Conservation (phyloP, 495 filamentous ascomycete species). For the Hypomontagnella monticulosa region DNA sequence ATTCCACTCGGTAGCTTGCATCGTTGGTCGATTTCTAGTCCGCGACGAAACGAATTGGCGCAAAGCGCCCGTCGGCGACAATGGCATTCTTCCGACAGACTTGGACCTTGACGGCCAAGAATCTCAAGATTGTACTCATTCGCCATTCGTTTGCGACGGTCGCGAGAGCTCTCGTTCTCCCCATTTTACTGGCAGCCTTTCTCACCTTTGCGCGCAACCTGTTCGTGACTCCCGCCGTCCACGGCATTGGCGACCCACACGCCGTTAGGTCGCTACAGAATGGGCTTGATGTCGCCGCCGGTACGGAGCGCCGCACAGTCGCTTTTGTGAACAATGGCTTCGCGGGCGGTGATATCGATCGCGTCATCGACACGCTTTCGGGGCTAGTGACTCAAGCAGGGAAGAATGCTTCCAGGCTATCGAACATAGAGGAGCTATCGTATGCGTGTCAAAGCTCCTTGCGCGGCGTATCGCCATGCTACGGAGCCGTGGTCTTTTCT, state of each 20-base stretch:
- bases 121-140: slow-evolving; percentile 71
- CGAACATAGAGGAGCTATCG: slow-evolving; percentile 63
- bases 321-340: slow-evolving; percentile 83
- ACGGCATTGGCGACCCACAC: slow-evolving; percentile 68
- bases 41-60: slow-evolving; percentile 16
- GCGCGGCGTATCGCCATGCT: slow-evolving; percentile 76
- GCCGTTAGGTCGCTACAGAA: slow-evolving; percentile 68
- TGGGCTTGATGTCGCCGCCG: slow-evolving; percentile 61
- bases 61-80: slow-evolving; percentile 23
- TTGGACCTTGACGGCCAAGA: slow-evolving; percentile 79
- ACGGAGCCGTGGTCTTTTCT: slow-evolving; percentile 77
- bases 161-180: slow-evolving; percentile 75
- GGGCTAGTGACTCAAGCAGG: slow-evolving; percentile 61
- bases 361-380: slow-evolving; percentile 70
- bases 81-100: slow-evolving; percentile 73
- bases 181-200: slow-evolving; percentile 74
- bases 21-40: too few relatives aligned
- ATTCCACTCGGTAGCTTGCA: too few relatives aligned
- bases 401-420: slow-evolving; percentile 63
- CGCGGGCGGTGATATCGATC: slow-evolving; percentile 73
- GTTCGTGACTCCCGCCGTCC: slow-evolving; percentile 71
- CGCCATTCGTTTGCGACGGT: slow-evolving; percentile 71
- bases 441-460: slow-evolving; percentile 71
- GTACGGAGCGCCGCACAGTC: slow-evolving; percentile 67
- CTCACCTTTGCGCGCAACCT: slow-evolving; percentile 74